Conservation (phyloP, 2,329 filamentous ascomycete genomes). For the Trichoderma koningiopsis region DNA sequence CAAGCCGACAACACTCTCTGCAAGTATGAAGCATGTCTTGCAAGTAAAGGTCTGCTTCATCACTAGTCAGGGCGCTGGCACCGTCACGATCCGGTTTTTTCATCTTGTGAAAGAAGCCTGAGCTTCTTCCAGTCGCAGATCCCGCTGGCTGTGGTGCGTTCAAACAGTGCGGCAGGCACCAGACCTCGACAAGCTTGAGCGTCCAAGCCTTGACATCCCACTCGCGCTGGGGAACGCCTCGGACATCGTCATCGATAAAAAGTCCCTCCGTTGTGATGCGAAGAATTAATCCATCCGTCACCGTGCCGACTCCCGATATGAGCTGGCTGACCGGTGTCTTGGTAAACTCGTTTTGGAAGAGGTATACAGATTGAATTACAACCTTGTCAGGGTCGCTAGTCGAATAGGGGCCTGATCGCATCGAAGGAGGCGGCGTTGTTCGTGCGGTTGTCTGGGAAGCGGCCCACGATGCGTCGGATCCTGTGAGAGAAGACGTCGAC, state of each 20-base stretch:
- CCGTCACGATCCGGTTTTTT: conserved; percentile 52
- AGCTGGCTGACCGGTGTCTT: conserved; percentile 90
- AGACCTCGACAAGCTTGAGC: conserved; percentile 88
- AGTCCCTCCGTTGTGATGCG: conserved; percentile 91
- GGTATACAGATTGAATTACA: conserved; percentile 88
- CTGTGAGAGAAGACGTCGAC: conserved; percentile 66
- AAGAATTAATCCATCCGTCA: conserved; percentile 90
- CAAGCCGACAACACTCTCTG: conserved; percentile 63
- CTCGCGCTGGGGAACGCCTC: conserved; percentile 88
- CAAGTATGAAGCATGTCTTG: conserved; percentile 64
- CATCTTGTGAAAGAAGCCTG: conserved; percentile 51
- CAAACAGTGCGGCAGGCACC: conserved; percentile 69
- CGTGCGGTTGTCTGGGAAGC: conserved; percentile 80
- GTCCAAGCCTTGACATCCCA: conserved; percentile 99
- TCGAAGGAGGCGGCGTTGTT: conserved; percentile 80
- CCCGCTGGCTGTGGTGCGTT: conserved; percentile 48
- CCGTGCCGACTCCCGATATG: conserved; percentile 77
- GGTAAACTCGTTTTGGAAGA: conserved; percentile 86
- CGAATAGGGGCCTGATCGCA: conserved; percentile 70
- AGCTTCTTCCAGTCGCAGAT: conserved; percentile 42
- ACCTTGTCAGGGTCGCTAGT: conserved; percentile 96
- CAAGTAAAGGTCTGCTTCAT: conserved; percentile 68
- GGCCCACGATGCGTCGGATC: conserved; percentile 83
- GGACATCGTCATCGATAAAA: conserved; percentile 95
- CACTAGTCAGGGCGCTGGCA: conserved; percentile 57